Evolutionary conservation across 2,329 filamentous ascomycete species (phyloP).

Genomic region (Aspergillus sp.): DNA sequence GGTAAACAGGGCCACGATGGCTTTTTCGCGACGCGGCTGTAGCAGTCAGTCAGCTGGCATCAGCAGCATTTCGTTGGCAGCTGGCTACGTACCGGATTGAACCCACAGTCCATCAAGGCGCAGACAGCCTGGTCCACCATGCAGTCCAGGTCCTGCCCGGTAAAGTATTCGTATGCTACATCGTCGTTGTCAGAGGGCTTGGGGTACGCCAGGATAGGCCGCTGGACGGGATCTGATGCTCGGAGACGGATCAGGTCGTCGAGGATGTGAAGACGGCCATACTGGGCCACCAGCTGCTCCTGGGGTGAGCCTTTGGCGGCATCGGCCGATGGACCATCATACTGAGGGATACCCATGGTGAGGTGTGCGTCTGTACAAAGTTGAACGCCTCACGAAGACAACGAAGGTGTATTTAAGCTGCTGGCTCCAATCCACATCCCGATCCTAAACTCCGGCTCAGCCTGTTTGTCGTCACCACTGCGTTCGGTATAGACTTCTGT

Average conservation of each 20-base stretch:
- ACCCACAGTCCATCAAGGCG: conserved; percentile 25
- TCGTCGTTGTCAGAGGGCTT: conserved; percentile 27
- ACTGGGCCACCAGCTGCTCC: conserved; percentile 26
- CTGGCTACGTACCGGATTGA: conserved; percentile 13
- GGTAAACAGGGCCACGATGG: conserved; percentile 40
- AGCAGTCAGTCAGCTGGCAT: background rate
- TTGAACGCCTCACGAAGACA: background rate
- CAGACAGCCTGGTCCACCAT: conserved; percentile 41
- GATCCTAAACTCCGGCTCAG: background rate
- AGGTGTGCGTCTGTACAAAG: background rate
- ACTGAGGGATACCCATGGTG: conserved; percentile 19
- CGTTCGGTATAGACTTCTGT: conserved; percentile 1
- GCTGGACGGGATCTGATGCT: conserved; percentile 38
- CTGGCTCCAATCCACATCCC: too few relatives aligned
- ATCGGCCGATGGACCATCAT: conserved; percentile 5
- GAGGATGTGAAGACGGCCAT: conserved; percentile 41
- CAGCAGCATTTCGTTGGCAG: background rate
- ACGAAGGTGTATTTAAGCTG: conserved; percentile 9
- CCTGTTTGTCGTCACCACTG: conserved; percentile 2
- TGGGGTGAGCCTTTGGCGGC: background rate
- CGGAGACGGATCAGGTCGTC: conserved; percentile 44
- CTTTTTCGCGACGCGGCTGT: conserved; percentile 18
- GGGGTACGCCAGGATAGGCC: conserved; percentile 44
- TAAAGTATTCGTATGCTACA: conserved; percentile 42
- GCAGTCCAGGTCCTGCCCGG: conserved; percentile 39